Percentiles rank a stretch among this genome's conserved stretches.
Conservation (phyloP, 1,139 yeast species). For the Yamadazyma sp. region DNA sequence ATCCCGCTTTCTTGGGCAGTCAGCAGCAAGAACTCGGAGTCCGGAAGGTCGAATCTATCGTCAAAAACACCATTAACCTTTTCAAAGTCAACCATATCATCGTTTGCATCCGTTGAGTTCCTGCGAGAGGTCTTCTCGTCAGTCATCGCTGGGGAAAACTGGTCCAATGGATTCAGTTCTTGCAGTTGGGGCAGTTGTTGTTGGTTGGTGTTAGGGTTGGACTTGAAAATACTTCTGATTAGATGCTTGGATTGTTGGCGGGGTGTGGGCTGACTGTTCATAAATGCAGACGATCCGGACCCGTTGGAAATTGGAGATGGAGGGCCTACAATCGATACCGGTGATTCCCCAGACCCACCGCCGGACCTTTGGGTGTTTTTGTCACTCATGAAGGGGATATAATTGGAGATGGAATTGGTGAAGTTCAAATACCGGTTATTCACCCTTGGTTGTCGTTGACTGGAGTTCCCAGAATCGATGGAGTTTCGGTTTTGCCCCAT, state of each 20-base stretch:
- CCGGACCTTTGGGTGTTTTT: conserved; percentile 17
- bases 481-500: conserved; percentile 28
- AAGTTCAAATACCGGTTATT: conserved; percentile 33
- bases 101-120: not conserved
- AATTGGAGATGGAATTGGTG: conserved; percentile 40
- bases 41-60: conserved; percentile 1
- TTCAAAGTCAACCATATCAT: not conserved
- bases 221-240: conserved; percentile 44
- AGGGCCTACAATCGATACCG: conserved; percentile 15
- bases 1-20: conserved; percentile 26
- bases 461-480: conserved; percentile 22
- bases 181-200: conserved; percentile 1
- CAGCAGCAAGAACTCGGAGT: conserved; percentile 13
- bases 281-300: conserved; percentile 8
- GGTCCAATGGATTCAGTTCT: not conserved
- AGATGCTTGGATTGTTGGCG: conserved; percentile 34
- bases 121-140: not conserved
- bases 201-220: conserved; percentile 15
- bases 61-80: conserved; percentile 4
- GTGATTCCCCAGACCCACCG: conserved; percentile 16
- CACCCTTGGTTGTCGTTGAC: conserved; percentile 13
- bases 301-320: conserved; percentile 20
- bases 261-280: conserved; percentile 16
- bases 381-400: conserved; percentile 48
- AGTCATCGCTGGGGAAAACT: not conserved